Base-by-base conservation (phyloP, 768 basidiomycete species). In the Coprinopsis sp. region DNA sequence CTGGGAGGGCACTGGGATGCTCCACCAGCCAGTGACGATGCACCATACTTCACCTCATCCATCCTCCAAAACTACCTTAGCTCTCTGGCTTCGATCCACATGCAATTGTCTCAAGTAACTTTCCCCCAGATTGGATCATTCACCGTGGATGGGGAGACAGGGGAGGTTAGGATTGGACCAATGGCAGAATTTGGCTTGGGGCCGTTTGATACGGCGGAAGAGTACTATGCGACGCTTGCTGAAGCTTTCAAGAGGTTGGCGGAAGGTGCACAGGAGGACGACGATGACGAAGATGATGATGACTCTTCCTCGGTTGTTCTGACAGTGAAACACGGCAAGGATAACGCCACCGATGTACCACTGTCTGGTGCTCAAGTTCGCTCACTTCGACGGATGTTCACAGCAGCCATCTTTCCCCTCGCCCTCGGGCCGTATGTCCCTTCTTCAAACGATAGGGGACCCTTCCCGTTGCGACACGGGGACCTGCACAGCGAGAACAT, bases 401-500 rank as follows among this genome's bases (percentile, higher is more conserved):
- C 69, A 3, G 68, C 70, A 0, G 64, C 64, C 4, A 46, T 71
- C 39, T 71, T 68, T 66, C 62, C 65, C 4, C 59, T 57, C n/a
- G 68, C 70, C 1, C 68, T 71, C 60, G 67, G 68, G 64, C 66
- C 68, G 6, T 63, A 70, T 3, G 60, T 71, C 4, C 67, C 69
- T 46, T 62, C 64, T 42, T 58, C 63, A 3, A 68, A 70, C 49
- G 67, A 67, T 37, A 56, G 51, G 2, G 70, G 70, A 0, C 70
- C 70, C 2, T 71, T 71, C 54, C 70, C 70, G 3, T 64, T 70
- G 62, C 65, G 68, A 6, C 69, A 71, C 41, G 69, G 69, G 12
- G 69, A 71, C 49, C 54, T 71, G 6, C 69, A 71, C 53, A 68
- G 66, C 53, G 67, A 71, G 40, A 71, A 71, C 46, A 64, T 71